Evolutionary conservation across 2,329 filamentous ascomycete species (phyloP).

Genomic region (Zymoseptoria ardabiliae): DNA sequence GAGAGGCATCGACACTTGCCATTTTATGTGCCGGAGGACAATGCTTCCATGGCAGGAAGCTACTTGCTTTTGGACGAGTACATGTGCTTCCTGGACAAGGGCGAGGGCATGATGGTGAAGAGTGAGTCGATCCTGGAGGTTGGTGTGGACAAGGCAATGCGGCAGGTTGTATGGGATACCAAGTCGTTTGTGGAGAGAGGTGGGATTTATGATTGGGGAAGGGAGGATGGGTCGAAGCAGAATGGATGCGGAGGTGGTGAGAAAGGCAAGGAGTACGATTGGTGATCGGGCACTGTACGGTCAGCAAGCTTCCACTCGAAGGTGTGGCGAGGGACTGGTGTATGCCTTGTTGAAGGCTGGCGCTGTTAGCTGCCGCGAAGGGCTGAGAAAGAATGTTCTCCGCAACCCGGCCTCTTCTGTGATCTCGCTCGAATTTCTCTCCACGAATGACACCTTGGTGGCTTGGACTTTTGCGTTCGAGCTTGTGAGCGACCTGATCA

Average conservation of each 20-base stretch:
- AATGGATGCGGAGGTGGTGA: background rate
- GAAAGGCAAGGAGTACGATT: background rate
- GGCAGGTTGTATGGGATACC: constrained; percentile 42
- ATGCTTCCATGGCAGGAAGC: constrained; percentile 44
- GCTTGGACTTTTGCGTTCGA: no score
- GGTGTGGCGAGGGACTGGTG: no score
- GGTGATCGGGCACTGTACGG: background rate
- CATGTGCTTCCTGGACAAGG: constrained; percentile 45
- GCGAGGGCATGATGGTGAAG: constrained; percentile 26
- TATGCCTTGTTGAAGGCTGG: no score
- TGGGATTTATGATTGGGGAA: constrained; percentile 43
- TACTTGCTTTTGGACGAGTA: constrained; percentile 50
- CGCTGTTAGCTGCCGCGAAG: no score
- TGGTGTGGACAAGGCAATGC: constrained; percentile 41
- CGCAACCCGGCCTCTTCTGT: no score
- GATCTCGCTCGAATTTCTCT: no score
- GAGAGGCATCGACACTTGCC: constrained; percentile 34
- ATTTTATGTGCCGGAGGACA: constrained; percentile 44
- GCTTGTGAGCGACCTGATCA: no score
- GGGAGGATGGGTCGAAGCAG: background rate
- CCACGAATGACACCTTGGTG: no score
- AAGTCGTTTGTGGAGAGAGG: constrained; percentile 39
- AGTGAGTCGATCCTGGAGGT: constrained; percentile 39
- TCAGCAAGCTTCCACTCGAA: no score
- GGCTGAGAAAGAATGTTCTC: no score